A percentile compares a stretch with the other conserved stretches of the same genome.
Evolutionary conservation across 306 rosid species (phyloP).

Genomic region (Prunus salicina): DNA sequence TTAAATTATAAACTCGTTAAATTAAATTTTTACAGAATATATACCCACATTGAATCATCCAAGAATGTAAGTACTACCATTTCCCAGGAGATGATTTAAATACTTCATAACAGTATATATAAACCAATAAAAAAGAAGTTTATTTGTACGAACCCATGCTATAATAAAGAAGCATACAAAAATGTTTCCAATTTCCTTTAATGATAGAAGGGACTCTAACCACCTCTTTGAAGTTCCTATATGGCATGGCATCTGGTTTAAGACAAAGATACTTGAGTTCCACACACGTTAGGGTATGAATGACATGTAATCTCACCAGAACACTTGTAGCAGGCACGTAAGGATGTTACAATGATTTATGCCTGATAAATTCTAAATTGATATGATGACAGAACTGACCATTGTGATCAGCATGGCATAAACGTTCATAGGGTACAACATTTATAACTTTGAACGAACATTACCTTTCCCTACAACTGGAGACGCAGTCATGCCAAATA

Average conservation of each 20-base stretch:
- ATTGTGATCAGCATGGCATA: not conserved
- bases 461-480: constrained; percentile 97
- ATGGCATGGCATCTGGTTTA: not conserved
- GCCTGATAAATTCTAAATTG: constrained; percentile 3
- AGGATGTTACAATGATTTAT: not conserved
- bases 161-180: no score
- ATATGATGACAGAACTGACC: constrained; percentile 8
- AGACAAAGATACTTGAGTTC: not conserved
- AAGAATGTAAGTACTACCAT: not conserved
- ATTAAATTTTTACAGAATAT: no score
- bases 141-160: not conserved
- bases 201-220: not conserved
- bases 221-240: not conserved
- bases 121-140: no score
- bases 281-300: not conserved
- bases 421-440: not conserved
- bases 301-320: not conserved
- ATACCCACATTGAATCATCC: not conserved
- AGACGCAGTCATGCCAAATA: constrained; percentile 99
- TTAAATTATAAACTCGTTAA: no score
- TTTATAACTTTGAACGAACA: not conserved
- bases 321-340: not conserved
- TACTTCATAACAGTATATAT: not conserved
- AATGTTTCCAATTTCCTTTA: not conserved
- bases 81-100: not conserved